Evolutionary conservation across 805 yeast genomes (phyloP).

Genomic region (Teunomyces pallodes): DNA sequence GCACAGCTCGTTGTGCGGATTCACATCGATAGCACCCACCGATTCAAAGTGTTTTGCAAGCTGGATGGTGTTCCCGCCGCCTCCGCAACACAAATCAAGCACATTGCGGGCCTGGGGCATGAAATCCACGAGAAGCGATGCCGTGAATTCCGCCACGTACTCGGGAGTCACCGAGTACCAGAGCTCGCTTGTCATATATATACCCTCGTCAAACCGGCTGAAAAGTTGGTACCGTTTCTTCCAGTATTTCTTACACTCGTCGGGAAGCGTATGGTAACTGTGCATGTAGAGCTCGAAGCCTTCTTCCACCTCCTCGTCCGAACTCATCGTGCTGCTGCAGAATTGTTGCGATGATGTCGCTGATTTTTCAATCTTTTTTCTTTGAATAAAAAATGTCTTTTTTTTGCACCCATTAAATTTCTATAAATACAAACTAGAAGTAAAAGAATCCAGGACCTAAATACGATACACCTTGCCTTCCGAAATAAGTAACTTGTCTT

Average conservation of each 20-base stretch:
- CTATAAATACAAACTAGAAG: not conserved
- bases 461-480: conserved; percentile 41
- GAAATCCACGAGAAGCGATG: conserved; percentile 51
- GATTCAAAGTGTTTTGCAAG: conserved; percentile 57
- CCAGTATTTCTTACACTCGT: conserved; percentile 56
- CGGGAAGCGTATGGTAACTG: conserved; percentile 38
- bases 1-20: conserved; percentile 60
- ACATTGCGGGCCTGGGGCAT: conserved; percentile 48
- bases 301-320: conserved; percentile 7
- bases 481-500: conserved; percentile 35
- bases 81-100: conserved; percentile 79
- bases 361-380: not conserved
- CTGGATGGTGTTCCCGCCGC: conserved; percentile 83
- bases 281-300: conserved; percentile 38
- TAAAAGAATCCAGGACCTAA: conserved; percentile 10
- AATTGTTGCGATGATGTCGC: not conserved
- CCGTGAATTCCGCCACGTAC: conserved; percentile 56
- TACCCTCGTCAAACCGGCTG: conserved; percentile 62
- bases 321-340: not conserved
- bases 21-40: conserved; percentile 64
- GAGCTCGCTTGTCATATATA: conserved; percentile 65
- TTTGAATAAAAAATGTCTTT: not conserved
- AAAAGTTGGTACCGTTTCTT: conserved; percentile 58
- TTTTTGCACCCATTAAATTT: conserved; percentile 3
- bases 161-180: conserved; percentile 94